Evolutionary conservation across 371 early-diverging fungal species (phyloP).

Genomic region (Spiromyces aspiralis): DNA sequence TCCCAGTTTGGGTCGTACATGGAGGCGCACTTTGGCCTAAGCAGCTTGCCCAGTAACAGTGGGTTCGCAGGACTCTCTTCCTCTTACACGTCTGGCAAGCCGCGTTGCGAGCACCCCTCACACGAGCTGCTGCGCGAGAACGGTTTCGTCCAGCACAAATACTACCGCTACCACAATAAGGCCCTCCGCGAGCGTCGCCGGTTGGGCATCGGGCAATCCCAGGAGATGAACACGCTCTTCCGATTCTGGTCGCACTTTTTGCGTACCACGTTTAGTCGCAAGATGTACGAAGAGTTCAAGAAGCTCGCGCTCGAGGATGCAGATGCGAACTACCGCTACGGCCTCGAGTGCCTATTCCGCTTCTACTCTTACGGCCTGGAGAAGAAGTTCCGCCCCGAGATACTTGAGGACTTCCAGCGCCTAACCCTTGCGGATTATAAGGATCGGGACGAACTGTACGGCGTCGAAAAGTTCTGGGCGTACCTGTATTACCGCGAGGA

Average conservation of each 20-base stretch:
- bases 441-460: constrained; percentile 61
- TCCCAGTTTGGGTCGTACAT: constrained; percentile 8
- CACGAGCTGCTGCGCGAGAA: constrained; percentile 88
- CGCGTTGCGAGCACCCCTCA: constrained; percentile 75
- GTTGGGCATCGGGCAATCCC: constrained; percentile 80
- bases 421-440: constrained; percentile 54
- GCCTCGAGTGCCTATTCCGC: constrained; percentile 90
- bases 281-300: constrained; percentile 89
- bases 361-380: constrained; percentile 94
- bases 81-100: background rate
- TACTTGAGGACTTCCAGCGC: constrained; percentile 79
- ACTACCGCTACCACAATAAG: constrained; percentile 83
- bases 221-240: constrained; percentile 95
- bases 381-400: constrained; percentile 62
- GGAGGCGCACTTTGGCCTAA: constrained; percentile 11
- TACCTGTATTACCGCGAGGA: constrained; percentile 81
- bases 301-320: constrained; percentile 85
- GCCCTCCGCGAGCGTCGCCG: constrained; percentile 89
- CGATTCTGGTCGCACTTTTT: constrained; percentile 97
- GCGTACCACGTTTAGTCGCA: constrained; percentile 83
- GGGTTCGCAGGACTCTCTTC: no score
- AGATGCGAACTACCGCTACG: constrained; percentile 76
- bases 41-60: background rate
- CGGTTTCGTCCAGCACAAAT: constrained; percentile 91
- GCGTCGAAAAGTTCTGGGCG: constrained; percentile 95